These are phyloP conservation scores for Solanum chaucha DNA, from an alignment of 257 asterid genomes.

Conservation along the genomic window DNA sequence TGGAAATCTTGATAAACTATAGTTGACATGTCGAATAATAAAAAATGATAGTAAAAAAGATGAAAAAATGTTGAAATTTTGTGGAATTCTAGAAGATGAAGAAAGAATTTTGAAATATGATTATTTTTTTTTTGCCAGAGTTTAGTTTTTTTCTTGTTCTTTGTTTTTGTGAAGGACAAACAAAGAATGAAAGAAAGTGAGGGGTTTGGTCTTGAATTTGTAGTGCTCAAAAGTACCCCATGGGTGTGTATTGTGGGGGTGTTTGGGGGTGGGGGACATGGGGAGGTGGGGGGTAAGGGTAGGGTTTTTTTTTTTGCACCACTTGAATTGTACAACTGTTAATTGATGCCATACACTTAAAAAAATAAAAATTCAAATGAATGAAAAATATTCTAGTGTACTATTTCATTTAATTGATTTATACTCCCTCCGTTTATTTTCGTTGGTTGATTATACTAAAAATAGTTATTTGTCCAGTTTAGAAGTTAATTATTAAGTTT, in stretches of 20 bases:
- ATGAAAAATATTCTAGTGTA: neutral
- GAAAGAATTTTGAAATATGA: neutral
- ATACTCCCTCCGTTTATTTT: too few species aligned
- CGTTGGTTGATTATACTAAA: too few species aligned
- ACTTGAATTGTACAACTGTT: conserved; percentile 35
- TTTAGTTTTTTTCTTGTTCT: neutral
- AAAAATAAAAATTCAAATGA: neutral
- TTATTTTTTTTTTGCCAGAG: neutral
- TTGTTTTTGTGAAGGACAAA: neutral
- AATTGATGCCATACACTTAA: neutral
- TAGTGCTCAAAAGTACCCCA: conserved; percentile 37
- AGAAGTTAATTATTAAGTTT: too few species aligned
- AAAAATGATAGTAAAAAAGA: too few species aligned
- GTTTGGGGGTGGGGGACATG: neutral
- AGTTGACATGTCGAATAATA: conserved; percentile 39
- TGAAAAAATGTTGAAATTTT: neutral
- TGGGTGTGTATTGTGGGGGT: neutral
- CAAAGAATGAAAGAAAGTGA: conserved; percentile 10
- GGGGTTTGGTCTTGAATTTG: conserved; percentile 43
- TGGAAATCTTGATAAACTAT: conserved; percentile 28
- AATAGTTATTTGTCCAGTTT: too few species aligned
- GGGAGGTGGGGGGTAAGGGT: neutral
- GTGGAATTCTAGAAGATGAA: neutral
- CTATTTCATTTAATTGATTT: neutral
- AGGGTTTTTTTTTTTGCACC: conserved; percentile 20